These are phyloP conservation scores for Yamadazyma nakazawae DNA, from an alignment of 805 yeast species.

Conservation along the genomic window DNA sequence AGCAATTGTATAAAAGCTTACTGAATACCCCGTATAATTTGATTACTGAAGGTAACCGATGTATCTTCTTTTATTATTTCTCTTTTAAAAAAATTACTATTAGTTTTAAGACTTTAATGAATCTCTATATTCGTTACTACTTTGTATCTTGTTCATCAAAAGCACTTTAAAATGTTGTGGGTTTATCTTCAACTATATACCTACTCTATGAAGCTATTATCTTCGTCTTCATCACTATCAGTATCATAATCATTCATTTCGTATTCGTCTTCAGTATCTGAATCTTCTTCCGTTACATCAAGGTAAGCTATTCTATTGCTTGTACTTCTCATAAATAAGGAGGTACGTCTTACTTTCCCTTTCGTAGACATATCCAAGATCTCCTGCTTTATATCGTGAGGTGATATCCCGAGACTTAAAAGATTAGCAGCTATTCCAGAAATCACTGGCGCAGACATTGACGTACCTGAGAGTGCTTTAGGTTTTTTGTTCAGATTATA, in stretches of 20 bases:
- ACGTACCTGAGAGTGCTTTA: constrained; percentile 61
- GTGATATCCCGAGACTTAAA: constrained; percentile 48
- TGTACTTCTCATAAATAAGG: constrained; percentile 47
- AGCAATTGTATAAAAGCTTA: no score
- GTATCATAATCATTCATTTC: neutral
- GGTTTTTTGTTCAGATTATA: constrained; percentile 24
- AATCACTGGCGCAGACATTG: constrained; percentile 79
- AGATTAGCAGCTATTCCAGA: constrained; percentile 61
- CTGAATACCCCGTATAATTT: no score
- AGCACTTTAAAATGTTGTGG: no score
- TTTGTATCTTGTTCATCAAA: no score
- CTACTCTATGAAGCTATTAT: neutral
- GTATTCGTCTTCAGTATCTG: constrained; percentile 5
- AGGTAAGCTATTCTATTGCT: constrained; percentile 54
- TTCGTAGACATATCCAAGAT: constrained; percentile 47
- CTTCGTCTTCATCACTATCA: neutral
- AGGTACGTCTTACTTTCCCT: constrained; percentile 45
- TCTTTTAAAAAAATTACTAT: no score
- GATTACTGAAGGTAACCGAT: no score
- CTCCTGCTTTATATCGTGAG: constrained; percentile 37
- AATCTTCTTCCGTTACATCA: neutral
- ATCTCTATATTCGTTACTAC: no score
- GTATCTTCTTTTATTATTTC: no score
- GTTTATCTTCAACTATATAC: neutral
- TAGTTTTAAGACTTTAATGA: no score